Conservation (phyloP, 495 filamentous ascomycete species). For the Aspergillus wentii region DNA sequence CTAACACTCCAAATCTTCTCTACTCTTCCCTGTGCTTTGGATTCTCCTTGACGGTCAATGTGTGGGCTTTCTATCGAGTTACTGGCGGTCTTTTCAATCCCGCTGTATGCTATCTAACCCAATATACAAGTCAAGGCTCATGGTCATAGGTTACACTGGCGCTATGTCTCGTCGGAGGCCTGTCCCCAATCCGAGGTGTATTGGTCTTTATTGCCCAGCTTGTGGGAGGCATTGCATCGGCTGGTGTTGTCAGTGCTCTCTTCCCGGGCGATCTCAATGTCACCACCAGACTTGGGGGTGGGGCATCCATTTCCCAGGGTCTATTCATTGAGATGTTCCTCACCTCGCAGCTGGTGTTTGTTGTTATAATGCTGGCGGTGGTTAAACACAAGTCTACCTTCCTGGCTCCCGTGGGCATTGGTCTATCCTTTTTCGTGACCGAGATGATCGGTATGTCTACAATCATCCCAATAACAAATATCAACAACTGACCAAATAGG, state of each 20-base stretch:
- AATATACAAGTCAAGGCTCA: slow-evolving; percentile 1
- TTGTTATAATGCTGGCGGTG: slow-evolving; percentile 77
- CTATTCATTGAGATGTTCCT: slow-evolving; percentile 79
- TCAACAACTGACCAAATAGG: slow-evolving; percentile 32
- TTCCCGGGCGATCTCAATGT: slow-evolving; percentile 61
- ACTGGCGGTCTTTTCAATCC: slow-evolving; percentile 82
- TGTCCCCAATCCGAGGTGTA: slow-evolving; percentile 45
- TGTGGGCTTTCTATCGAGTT: slow-evolving; percentile 81
- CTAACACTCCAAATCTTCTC: slow-evolving; percentile 48
- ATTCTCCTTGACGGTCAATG: slow-evolving; percentile 71
- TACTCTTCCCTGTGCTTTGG: slow-evolving; percentile 73
- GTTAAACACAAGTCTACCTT: slow-evolving; percentile 80
- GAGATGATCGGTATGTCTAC: slow-evolving; percentile 54
- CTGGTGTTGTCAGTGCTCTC: slow-evolving; percentile 56
- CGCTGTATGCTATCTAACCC: slow-evolving; percentile 41
- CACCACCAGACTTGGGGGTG: slow-evolving; percentile 52
- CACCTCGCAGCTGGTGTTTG: slow-evolving; percentile 72
- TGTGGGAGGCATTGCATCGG: slow-evolving; percentile 52
- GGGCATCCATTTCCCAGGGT: slow-evolving; percentile 57
- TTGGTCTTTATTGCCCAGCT: slow-evolving; percentile 52
- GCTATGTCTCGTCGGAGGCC: slow-evolving; percentile 50
- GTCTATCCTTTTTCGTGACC: slow-evolving; percentile 64
- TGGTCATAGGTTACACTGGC: slow-evolving; percentile 51
- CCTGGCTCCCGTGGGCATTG: slow-evolving; percentile 75
- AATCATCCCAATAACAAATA: background rate